A percentile compares a stretch with the other conserved stretches of the same genome.
These are phyloP conservation scores for Endocalyx cinctus DNA, from an alignment of 2,329 filamentous ascomycete species.

Conservation along the genomic window DNA sequence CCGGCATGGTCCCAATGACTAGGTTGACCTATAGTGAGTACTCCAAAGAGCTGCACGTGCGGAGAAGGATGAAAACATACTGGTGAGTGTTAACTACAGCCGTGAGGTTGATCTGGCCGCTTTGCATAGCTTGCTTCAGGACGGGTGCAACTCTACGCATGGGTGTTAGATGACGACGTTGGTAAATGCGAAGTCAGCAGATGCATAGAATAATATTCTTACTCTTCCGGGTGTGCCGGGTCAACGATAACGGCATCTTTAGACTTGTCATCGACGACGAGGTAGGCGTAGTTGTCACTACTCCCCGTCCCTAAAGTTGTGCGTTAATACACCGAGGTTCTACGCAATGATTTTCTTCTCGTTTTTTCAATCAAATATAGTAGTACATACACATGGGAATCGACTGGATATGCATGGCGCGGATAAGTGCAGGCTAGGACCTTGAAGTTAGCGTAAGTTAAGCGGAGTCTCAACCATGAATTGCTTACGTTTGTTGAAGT, in stretches of 20 bases:
- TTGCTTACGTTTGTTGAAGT: background rate
- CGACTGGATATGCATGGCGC: slow-evolving; percentile 78
- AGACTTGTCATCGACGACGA: slow-evolving; percentile 73
- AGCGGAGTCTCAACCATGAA: slow-evolving; percentile 1
- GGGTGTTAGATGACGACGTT: slow-evolving; percentile 6
- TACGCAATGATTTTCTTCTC: background rate
- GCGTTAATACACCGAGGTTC: background rate
- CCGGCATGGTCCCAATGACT: slow-evolving; percentile 95
- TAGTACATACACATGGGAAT: slow-evolving; percentile 79
- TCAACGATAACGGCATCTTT: slow-evolving; percentile 77
- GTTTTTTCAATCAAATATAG: slow-evolving; percentile 6
- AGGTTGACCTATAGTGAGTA: background rate
- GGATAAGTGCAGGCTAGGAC: slow-evolving; percentile 30
- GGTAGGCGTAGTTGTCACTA: slow-evolving; percentile 81
- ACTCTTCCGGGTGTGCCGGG: slow-evolving; percentile 76
- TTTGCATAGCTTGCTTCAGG: slow-evolving; percentile 67
- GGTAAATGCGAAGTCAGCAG: no score
- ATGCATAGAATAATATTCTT: no score
- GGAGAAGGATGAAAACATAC: slow-evolving; percentile 51
- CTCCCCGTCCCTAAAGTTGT: slow-evolving; percentile 62
- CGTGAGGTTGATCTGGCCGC: slow-evolving; percentile 73
- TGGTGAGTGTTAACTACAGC: slow-evolving; percentile 97
- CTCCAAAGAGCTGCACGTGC: background rate
- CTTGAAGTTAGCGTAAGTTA: background rate
- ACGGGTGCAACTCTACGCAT: slow-evolving; percentile 51